phyloP scores from a whole-genome alignment of 2,329 filamentous ascomycete genomes.

The Hansfordia pulvinata region DNA sequence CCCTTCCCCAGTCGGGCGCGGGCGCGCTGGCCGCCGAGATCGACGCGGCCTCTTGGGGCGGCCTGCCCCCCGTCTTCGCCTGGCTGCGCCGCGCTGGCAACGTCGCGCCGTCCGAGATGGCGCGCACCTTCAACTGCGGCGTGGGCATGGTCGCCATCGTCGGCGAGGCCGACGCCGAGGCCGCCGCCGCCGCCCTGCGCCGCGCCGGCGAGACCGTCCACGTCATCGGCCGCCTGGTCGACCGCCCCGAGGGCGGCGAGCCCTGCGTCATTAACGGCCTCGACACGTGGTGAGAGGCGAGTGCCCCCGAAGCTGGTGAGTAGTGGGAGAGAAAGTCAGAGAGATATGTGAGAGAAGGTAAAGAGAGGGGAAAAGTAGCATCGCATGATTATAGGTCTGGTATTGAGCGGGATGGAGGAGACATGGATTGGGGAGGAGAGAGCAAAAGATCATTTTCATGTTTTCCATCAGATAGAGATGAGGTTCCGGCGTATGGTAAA shows the following conservation, averaged over 20 bases:
- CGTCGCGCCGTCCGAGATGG: slow-evolving; percentile 68
- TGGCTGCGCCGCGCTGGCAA: slow-evolving; percentile 72
- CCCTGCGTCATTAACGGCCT: slow-evolving; percentile 52
- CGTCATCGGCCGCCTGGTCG: slow-evolving; percentile 57
- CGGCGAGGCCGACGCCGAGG: slow-evolving; percentile 44
- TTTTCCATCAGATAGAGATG: too few species aligned
- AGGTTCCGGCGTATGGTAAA: too few species aligned
- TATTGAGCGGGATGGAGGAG: too few species aligned
- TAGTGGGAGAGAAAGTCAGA: too few species aligned
- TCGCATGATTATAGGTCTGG: too few species aligned
- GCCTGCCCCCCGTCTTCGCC: slow-evolving; percentile 63
- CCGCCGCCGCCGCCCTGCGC: slow-evolving; percentile 46
- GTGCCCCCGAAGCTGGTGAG: too few species aligned
- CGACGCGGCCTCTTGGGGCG: slow-evolving; percentile 60
- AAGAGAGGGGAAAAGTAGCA: too few species aligned
- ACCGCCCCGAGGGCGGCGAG: slow-evolving; percentile 33
- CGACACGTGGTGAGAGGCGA: slow-evolving; percentile 21
- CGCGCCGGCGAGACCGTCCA: slow-evolving; percentile 64
- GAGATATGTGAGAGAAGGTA: too few species aligned
- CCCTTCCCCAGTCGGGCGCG: slow-evolving; percentile 67
- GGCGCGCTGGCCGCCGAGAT: slow-evolving; percentile 76
- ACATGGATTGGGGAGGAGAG: too few species aligned
- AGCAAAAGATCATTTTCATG: too few species aligned
- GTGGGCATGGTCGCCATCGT: slow-evolving; percentile 90
- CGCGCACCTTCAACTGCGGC: slow-evolving; percentile 86